Conservation (phyloP, 2,329 filamentous ascomycete species). For the Nemania sp. region DNA sequence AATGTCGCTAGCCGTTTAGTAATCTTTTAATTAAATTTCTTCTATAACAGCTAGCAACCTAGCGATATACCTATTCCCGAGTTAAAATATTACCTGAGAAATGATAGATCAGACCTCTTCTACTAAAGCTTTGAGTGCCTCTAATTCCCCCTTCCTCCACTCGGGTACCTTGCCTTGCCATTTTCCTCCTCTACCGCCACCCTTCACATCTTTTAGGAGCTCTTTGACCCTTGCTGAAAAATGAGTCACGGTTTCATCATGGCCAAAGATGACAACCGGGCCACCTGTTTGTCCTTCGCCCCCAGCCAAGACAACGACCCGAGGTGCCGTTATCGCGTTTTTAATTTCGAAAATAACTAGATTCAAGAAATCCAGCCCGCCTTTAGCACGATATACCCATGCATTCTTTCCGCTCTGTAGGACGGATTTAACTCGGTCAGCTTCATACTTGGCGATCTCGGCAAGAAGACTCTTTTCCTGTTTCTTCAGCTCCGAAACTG, state of each 20-base stretch:
- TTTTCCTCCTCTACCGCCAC: slow-evolving; percentile 1
- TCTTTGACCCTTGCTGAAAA: background rate
- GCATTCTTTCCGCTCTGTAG: slow-evolving; percentile 2
- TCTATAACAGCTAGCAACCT: too few species aligned
- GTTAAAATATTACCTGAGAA: too few species aligned
- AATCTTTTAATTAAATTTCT: too few species aligned
- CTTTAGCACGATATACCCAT: background rate
- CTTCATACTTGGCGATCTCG: slow-evolving; percentile 1
- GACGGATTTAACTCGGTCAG: background rate
- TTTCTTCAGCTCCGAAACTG: slow-evolving; percentile 4
- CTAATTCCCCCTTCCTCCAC: background rate
- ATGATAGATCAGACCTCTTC: background rate
- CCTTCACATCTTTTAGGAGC: slow-evolving; percentile 4
- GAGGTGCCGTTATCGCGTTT: background rate
- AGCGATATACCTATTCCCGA: too few species aligned
- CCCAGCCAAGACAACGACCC: slow-evolving; percentile 3
- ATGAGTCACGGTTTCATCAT: background rate
- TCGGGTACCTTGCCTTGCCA: background rate
- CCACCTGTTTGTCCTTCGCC: background rate
- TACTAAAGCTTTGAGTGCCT: background rate
- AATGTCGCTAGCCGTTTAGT: too few species aligned
- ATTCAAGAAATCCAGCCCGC: background rate
- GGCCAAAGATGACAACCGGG: background rate
- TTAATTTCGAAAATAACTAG: background rate
- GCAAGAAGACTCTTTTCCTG: slow-evolving; percentile 6